Evolutionary conservation across 2,329 filamentous ascomycete species (phyloP).

Genomic region (Scedosporium minutisporum): DNA sequence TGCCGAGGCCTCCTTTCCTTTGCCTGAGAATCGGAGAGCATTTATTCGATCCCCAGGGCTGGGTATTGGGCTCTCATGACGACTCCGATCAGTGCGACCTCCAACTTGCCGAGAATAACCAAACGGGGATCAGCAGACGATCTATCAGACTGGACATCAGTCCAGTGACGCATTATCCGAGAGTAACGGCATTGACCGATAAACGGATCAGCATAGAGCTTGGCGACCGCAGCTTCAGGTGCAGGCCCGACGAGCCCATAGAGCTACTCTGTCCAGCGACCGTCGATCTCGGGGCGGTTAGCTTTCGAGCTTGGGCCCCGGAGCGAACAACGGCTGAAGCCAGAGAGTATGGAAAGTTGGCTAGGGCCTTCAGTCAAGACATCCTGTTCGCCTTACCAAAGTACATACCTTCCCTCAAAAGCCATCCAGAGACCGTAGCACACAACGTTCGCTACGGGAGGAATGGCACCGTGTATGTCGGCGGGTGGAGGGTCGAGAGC

Average conservation of each 20-base stretch:
- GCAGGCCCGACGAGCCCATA: neutral
- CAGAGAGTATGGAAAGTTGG: neutral
- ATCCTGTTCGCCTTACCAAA: neutral
- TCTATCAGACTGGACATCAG: neutral
- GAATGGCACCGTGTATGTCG: neutral
- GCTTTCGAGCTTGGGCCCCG: neutral
- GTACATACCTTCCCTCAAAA: neutral
- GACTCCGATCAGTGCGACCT: conserved; percentile 9
- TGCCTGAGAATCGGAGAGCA: conserved; percentile 7
- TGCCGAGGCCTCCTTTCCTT: conserved; percentile 4
- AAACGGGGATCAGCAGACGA: conserved; percentile 7
- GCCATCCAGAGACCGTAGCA: neutral
- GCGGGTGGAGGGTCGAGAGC: neutral
- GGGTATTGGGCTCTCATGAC: conserved; percentile 7
- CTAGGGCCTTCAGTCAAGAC: neutral
- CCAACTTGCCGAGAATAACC: conserved; percentile 5
- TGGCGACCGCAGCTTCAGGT: neutral
- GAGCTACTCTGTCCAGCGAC: neutral
- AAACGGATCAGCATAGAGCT: neutral
- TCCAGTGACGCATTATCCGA: neutral
- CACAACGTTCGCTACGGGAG: neutral
- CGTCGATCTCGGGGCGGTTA: neutral
- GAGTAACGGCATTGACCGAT: neutral
- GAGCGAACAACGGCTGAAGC: neutral
- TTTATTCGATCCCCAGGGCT: conserved; percentile 8